Base-by-base conservation (phyloP, 495 filamentous ascomycete genomes). In the Trypethelium eluteriae region DNA sequence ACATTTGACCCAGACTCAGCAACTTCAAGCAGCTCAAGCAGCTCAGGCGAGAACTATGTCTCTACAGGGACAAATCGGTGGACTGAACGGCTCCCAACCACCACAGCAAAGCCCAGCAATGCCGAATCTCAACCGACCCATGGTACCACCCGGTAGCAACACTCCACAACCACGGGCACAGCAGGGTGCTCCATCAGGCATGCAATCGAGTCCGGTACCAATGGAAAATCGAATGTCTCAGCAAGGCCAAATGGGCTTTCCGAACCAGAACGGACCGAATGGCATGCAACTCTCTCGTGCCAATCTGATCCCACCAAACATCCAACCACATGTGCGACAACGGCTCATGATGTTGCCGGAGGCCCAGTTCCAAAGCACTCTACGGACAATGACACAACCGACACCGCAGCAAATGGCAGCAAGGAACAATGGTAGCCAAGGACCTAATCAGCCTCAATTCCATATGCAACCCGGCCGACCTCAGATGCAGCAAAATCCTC, bases 81-180 rank as follows among this genome's bases (percentile, higher is more conserved):
- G 78, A 2, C 70, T 81, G 16, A 77, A 77, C 57, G 72, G 73
- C 18, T 73, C 77, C 38, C 79, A 81, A 56, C 76, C 81, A 35
- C 47, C 79, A 0, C 81, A 81, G 62, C 82, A 84, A 64, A 83
- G 78, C 63, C 79, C 82, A 7, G 80, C 78, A 2, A 86, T 87
- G 84, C 77, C 83, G 0, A 84, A 83, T 76, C 75, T 87, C 47
- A 88, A 84, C 47, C 81, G 82, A 62, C 83, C 84, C 0, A 82
- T 87, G 75, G 77, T 76, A 32, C 78, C 80, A n/a, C 71, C 73
- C 12, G 70, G 70, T 25, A 56, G 64, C 38, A 65, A 69, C 12
- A 72, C 74, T 4, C 72, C 72, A 3, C 74, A 73, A 47, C 70
- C 64, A 62, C 62, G 68, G 16, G 69, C 71, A 4, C 53, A 34